These are phyloP conservation scores for Tieghemiomyces parasiticus DNA, from an alignment of 192 early-diverging fungal species.

Conservation along the genomic window DNA sequence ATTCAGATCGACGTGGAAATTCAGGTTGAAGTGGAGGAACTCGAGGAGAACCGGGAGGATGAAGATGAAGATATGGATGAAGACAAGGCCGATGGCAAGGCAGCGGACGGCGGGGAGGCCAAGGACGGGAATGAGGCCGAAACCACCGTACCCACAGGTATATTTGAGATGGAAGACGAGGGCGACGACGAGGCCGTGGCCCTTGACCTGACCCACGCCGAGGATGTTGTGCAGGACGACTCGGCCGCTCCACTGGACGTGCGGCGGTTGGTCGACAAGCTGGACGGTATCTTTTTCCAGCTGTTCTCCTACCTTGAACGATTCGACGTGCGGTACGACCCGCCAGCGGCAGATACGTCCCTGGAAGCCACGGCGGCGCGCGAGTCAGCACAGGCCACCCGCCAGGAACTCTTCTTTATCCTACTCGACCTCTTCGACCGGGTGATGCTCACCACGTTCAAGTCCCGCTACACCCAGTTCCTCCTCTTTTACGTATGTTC, in stretches of 20 bases:
- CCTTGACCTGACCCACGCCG: constrained; percentile 14
- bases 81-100: too few species aligned
- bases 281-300: constrained; percentile 55
- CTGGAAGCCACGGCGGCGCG: constrained; percentile 15
- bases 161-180: constrained; percentile 41
- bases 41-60: constrained; percentile 28
- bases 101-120: constrained; percentile 23
- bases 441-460: constrained; percentile 69
- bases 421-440: constrained; percentile 60
- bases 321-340: background rate
- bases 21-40: constrained; percentile 78
- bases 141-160: constrained; percentile 9
- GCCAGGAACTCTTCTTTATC: constrained; percentile 47
- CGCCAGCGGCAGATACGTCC: background rate
- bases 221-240: constrained; percentile 8
- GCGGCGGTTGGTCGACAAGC: constrained; percentile 43
- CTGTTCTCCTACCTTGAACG: constrained; percentile 43
- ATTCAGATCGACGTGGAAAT: constrained; percentile 90
- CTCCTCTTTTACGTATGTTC: constrained; percentile 71
- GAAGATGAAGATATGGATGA: too few species aligned
- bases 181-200: constrained; percentile 24
- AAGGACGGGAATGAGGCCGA: constrained; percentile 18
- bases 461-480: constrained; percentile 85
- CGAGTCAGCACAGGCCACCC: constrained; percentile 18
- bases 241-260: constrained; percentile 19